Conservation (phyloP, 768 basidiomycete species). For the Boletus rubropictus region DNA sequence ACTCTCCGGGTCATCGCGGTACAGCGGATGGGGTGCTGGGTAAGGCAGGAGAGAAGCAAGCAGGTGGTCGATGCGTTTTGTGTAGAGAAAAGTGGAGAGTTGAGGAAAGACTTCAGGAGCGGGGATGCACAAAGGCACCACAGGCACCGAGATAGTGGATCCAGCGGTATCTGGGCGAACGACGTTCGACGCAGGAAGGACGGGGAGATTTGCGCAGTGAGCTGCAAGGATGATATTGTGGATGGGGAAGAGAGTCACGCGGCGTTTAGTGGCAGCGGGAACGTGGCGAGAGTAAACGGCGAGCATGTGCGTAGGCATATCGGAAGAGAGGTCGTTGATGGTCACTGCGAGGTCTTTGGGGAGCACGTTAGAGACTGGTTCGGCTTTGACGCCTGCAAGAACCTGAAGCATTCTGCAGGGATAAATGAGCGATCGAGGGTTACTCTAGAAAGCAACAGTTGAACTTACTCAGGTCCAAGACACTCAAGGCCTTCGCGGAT, state of each 20-base stretch:
- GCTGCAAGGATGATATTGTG: slow-evolving; percentile 34
- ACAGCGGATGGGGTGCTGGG: slow-evolving; percentile 25
- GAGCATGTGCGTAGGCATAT: slow-evolving; percentile 31
- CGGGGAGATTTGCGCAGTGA: slow-evolving; percentile 27
- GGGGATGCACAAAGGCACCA: slow-evolving; percentile 66
- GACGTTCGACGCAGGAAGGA: slow-evolving; percentile 16
- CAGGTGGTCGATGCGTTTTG: slow-evolving; percentile 52
- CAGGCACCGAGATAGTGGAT: slow-evolving; percentile 41
- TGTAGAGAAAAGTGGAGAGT: slow-evolving; percentile 65
- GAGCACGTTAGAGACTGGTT: slow-evolving; percentile 17
- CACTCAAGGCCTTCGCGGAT: slow-evolving; percentile 25
- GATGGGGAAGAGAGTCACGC: slow-evolving; percentile 33
- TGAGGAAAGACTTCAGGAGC: slow-evolving; percentile 63
- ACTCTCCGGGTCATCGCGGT: slow-evolving; percentile 20
- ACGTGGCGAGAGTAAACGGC: slow-evolving; percentile 25
- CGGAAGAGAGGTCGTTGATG: slow-evolving; percentile 28
- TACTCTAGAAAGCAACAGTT: rapidly evolving
- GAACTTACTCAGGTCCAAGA: slow-evolving; percentile 26
- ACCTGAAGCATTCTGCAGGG: slow-evolving; percentile 27
- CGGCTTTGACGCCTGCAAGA: slow-evolving; percentile 25
- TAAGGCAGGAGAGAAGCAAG: slow-evolving; percentile 58
- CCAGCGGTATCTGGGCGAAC: slow-evolving; percentile 11
- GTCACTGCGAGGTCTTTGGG: slow-evolving; percentile 25
- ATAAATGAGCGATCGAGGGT: slow-evolving; percentile 5
- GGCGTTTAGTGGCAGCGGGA: slow-evolving; percentile 22